phyloP scores from a whole-genome alignment of 2,329 filamentous ascomycete species.

The Fusarium sp. region DNA sequence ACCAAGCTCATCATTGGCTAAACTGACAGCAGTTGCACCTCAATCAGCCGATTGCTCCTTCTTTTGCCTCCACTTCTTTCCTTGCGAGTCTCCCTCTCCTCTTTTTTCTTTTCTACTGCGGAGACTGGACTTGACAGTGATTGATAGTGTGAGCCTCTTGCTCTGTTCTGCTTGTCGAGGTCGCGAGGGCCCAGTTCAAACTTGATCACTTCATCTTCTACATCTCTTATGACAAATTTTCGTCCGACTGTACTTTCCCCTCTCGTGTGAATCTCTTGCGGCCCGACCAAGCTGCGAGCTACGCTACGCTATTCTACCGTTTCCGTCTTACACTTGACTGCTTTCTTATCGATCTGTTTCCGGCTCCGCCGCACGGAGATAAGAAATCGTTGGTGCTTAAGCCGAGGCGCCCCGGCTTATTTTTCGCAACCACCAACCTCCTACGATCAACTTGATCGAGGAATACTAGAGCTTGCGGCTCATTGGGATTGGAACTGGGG shows the following conservation, averaged over 20 bases:
- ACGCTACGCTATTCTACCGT: conserved; percentile 3
- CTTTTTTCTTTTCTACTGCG: conserved; percentile 34
- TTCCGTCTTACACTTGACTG: conserved; percentile 5
- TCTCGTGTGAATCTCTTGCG: conserved; percentile 40
- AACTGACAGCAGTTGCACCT: conserved; percentile 24
- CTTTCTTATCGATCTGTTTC: conserved; percentile 19
- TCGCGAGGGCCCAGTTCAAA: conserved; percentile 40
- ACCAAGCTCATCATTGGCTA: conserved; percentile 39
- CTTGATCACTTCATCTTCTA: conserved; percentile 29
- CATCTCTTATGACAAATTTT: background rate
- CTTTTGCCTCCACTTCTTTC: conserved; percentile 36
- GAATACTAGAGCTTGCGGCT: conserved; percentile 31
- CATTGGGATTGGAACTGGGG: conserved; percentile 18
- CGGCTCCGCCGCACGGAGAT: conserved; percentile 35
- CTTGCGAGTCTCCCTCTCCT: conserved; percentile 21
- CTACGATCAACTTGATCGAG: conserved; percentile 28
- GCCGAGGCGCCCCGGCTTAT: conserved; percentile 42
- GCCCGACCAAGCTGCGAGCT: conserved; percentile 44
- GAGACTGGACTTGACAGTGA: conserved; percentile 7
- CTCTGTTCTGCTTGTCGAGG: conserved; percentile 45
- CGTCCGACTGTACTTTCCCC: conserved; percentile 1
- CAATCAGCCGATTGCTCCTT: conserved; percentile 44
- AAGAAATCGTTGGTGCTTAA: conserved; percentile 37
- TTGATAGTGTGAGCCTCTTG: conserved; percentile 36
- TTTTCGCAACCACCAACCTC: conserved; percentile 42